Evolutionary conservation across 441 rosid species (phyloP), one percentile per base, ranked within the genome.

Genomic region (Flueggea neowawraea): DNA sequence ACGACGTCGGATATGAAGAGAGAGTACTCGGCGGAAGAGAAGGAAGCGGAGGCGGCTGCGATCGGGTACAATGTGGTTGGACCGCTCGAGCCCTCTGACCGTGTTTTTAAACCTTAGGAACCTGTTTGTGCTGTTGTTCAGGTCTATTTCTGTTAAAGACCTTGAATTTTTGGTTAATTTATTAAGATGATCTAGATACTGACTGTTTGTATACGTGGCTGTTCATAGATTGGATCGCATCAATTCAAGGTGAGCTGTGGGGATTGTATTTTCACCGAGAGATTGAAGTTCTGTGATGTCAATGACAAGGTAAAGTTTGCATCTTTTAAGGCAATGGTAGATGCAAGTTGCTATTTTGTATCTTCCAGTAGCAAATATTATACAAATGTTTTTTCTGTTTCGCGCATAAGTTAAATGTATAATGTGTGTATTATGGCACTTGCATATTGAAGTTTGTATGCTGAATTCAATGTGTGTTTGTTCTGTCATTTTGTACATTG

Each of bases 171-270:
- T 28, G 54, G 36, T 6, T 45, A 39, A 28, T 65, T 48, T 6
- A 5, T n/a, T 10, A 0, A 15, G 17, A 31, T 28, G 12, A 49
- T 56, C 16, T 48, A 6, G 28, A 14, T 31, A 28, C 6, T 54
- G 28, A 12, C 11, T 62, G 49, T 33, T 52, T 10, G 9, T 16
- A 33, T 12, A 22, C 10, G 50, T 54, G 16, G n/a, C 39, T 1
- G 13, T 61, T 15, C 16, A 52, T 75, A 87, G 99, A 81, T 95
- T 65, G 99, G 96, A 15, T 95, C 96, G 6, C 94, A 91, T 69
- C 97, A 95, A 78, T 91, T 95, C 54, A 95, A 91, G 80, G 94
- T 95, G 61, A 86, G 97, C 85, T 91, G 87, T 51, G 85, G 90
- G 15, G 96, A 95, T 78, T 83, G 84, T 55, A 79, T 95, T 60